Base-by-base conservation (phyloP, 2,329 filamentous ascomycete species). In the Ceratocystis cacaofunesta region DNA sequence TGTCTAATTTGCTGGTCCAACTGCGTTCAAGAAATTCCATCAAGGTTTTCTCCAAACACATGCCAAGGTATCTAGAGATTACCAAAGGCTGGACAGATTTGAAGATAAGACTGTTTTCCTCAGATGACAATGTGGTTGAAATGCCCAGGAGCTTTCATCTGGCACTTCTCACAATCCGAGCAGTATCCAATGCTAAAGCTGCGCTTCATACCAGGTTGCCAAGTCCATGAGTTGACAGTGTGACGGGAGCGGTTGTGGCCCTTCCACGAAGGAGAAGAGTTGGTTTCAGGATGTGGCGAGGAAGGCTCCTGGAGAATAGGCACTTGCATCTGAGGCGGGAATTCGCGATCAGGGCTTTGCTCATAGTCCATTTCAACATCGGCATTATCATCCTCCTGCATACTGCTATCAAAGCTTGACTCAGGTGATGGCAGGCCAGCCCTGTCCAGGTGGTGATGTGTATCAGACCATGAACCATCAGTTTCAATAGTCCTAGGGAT, bases 151-250 rank as follows among this genome's bases (percentile, higher is more conserved):
- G 90, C 86, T 72, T 85, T 88, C 72, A 82, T 79, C 57, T 81
- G 81, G 75, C 88, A 92, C 74, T 90, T 90, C 68, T 90, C 87
- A 72, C 88, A 92, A 73, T 90, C 88, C 12, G 85, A 81, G 68
- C 88, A 79, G 75, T 87, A 91, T 62, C 88, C 88, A 83, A 91
- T 90, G 70, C 86, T 88, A 73, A 91, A 87, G 68, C 81, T 84
- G 72, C 82, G 83, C 75, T 87, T 88, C 80, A 84, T 84, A 69
- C 82, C 82, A 0, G 82, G 81, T 68, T 84, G 80, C 71, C 78
- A 77, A 1, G 82, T 85, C 82, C 82, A 85, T 65, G 78, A 79
- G 71, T 83, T 83, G 65, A 85, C 74, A 0, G 82, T 85, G 70
- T 85, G 82, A 64, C 80, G 80, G 69, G 80, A 84, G 63, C 82